These are phyloP conservation scores for Poterioochromonas sp. DNA, from an alignment of 352 stramenopile genomes.

Conservation along the genomic window DNA sequence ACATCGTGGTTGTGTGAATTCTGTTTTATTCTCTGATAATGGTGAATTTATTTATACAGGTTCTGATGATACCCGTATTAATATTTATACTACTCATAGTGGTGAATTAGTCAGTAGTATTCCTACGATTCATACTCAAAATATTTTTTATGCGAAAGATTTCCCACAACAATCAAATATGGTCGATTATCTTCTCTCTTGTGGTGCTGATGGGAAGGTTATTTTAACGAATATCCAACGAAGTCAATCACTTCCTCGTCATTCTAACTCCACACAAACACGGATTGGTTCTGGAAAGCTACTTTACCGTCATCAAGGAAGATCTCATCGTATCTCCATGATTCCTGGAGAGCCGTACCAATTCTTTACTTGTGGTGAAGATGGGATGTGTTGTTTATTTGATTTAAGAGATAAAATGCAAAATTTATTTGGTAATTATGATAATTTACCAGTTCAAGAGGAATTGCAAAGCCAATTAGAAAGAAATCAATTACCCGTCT, in stretches of 20 bases:
- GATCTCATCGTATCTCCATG: not conserved
- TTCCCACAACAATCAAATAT: not conserved
- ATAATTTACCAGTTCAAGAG: not conserved
- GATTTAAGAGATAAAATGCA: not conserved
- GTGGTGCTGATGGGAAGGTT: slow-evolving; percentile 1
- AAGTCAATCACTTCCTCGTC: not conserved
- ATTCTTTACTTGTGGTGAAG: not conserved
- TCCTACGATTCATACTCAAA: not conserved
- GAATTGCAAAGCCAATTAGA: not conserved
- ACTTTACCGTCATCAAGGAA: not conserved
- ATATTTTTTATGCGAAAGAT: slow-evolving; percentile 23
- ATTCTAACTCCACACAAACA: too few species aligned
- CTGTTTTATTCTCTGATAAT: not conserved
- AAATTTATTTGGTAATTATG: not conserved
- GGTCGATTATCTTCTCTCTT: not conserved
- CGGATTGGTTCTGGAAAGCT: too few species aligned
- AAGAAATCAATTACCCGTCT: not conserved
- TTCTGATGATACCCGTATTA: slow-evolving; percentile 13
- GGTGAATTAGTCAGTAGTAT: not conserved
- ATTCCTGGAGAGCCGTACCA: not conserved
- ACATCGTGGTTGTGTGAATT: slow-evolving; percentile 22
- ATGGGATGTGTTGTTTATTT: not conserved
- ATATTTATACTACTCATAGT: not conserved
- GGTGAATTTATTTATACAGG: not conserved
- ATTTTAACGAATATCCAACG: not conserved